phyloP scores from a whole-genome alignment of 345 rosid species.

The Noccaea bulbosa region DNA sequence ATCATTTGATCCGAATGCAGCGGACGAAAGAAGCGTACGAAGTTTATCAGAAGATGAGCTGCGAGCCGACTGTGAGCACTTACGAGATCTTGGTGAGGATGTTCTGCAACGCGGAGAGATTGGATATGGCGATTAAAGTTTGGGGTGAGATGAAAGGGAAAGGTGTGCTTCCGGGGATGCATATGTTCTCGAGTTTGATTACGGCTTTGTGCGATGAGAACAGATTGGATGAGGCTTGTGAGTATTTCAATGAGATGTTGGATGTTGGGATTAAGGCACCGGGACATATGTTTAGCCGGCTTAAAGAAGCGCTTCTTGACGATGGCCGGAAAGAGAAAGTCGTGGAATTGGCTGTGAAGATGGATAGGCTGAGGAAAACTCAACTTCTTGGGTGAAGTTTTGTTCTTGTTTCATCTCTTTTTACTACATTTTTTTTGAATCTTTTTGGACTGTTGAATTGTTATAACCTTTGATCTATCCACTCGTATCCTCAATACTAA shows the following conservation, averaged over 20 bases:
- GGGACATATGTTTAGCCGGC: constrained; percentile 66
- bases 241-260: constrained; percentile 81
- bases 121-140: constrained; percentile 64
- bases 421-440: neutral
- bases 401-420: constrained; percentile 13
- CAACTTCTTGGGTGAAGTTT: constrained; percentile 50
- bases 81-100: constrained; percentile 81
- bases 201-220: constrained; percentile 60
- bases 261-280: constrained; percentile 88
- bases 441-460: too few species aligned
- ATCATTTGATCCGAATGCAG: constrained; percentile 59
- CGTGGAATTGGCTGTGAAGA: constrained; percentile 51
- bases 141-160: constrained; percentile 80
- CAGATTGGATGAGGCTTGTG: constrained; percentile 75
- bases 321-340: constrained; percentile 62
- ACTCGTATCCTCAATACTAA: neutral
- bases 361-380: constrained; percentile 68
- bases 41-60: constrained; percentile 62
- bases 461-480: too few species aligned
- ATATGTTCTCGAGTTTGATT: constrained; percentile 77
- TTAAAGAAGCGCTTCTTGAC: constrained; percentile 71
- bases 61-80: constrained; percentile 72
- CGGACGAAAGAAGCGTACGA: constrained; percentile 61
- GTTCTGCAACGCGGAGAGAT: constrained; percentile 70
- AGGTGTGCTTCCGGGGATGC: constrained; percentile 88